Percentiles rank a stretch among this genome's conserved stretches.
These are phyloP conservation scores for Aspergillus tamarii DNA, from an alignment of 2,329 filamentous ascomycete genomes.

Conservation along the genomic window DNA sequence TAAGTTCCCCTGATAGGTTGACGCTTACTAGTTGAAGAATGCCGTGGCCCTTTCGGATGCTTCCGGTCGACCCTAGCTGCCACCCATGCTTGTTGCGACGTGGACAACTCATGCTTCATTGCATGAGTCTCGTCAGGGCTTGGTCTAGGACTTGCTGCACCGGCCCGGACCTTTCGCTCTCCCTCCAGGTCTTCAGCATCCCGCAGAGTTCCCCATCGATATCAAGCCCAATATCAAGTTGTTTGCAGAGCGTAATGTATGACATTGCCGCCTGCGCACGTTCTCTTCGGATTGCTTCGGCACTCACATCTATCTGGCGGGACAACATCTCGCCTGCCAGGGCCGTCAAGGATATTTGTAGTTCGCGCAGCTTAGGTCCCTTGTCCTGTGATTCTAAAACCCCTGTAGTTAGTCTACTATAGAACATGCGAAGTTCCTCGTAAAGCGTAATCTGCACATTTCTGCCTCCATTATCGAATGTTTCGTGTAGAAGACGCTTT, in stretches of 20 bases:
- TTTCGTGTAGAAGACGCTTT: conserved; percentile 33
- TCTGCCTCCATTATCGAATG: conserved; percentile 36
- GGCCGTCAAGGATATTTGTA: conserved; percentile 31
- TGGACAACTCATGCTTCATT: conserved; percentile 5
- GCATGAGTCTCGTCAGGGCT: conserved; percentile 25
- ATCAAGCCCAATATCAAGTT: conserved; percentile 17
- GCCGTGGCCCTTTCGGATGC: not conserved
- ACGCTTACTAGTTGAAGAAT: not conserved
- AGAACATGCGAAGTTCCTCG: conserved; percentile 38
- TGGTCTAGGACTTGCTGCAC: conserved; percentile 40
- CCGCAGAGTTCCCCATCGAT: conserved; percentile 27
- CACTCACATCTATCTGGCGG: conserved; percentile 36
- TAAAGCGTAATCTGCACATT: conserved; percentile 40
- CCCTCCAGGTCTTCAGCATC: conserved; percentile 38
- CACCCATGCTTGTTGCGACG: not conserved
- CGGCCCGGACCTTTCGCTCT: conserved; percentile 43
- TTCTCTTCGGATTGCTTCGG: conserved; percentile 41
- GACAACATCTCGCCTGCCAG: conserved; percentile 36
- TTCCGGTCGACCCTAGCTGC: conserved; percentile 4
- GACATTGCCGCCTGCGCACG: conserved; percentile 40
- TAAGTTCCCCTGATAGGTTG: not conserved
- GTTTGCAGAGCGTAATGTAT: conserved; percentile 34
- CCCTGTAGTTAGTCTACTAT: conserved; percentile 33
- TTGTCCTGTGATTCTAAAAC: conserved; percentile 16
- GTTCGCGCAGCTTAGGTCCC: conserved; percentile 24